Evolutionary conservation across 2,329 filamentous ascomycete species (phyloP).

Genomic region (Zymoseptoria pseudotritici): DNA sequence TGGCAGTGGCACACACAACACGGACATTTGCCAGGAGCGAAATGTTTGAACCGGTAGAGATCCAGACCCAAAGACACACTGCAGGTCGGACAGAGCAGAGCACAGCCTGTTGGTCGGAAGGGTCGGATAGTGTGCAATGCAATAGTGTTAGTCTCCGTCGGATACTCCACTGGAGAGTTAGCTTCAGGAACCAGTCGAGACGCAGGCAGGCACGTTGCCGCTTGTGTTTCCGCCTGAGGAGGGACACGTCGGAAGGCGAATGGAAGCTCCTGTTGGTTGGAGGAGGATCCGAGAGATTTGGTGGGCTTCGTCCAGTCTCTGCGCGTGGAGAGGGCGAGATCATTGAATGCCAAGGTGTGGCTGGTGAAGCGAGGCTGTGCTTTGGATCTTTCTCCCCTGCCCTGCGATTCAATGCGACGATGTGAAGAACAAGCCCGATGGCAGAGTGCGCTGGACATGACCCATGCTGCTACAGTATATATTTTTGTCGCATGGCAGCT

Average conservation of each 20-base stretch:
- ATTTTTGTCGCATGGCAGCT: too few relatives aligned
- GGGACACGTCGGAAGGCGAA: not conserved
- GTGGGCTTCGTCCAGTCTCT: too few relatives aligned
- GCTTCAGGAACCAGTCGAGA: not conserved
- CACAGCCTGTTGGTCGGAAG: not conserved
- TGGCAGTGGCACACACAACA: not conserved
- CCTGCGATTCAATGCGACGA: not conserved
- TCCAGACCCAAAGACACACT: not conserved
- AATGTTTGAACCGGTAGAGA: not conserved
- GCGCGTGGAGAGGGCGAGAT: too few relatives aligned
- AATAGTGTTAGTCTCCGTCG: not conserved
- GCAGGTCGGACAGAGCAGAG: not conserved
- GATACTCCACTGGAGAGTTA: not conserved
- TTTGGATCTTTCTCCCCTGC: not conserved
- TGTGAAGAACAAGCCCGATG: not conserved
- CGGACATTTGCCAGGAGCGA: not conserved
- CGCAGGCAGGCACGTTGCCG: not conserved
- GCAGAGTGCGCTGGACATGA: too few relatives aligned
- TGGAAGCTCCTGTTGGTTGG: not conserved
- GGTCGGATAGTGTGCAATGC: not conserved
- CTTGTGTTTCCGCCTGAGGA: not conserved
- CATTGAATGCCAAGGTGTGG: not conserved
- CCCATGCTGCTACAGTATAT: too few relatives aligned
- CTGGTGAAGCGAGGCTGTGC: not conserved
- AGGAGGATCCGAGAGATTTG: not conserved